Evolutionary conservation across 225 moss, liverwort and hornwort species (phyloP).

Genomic region (Sphagnum contortum): DNA sequence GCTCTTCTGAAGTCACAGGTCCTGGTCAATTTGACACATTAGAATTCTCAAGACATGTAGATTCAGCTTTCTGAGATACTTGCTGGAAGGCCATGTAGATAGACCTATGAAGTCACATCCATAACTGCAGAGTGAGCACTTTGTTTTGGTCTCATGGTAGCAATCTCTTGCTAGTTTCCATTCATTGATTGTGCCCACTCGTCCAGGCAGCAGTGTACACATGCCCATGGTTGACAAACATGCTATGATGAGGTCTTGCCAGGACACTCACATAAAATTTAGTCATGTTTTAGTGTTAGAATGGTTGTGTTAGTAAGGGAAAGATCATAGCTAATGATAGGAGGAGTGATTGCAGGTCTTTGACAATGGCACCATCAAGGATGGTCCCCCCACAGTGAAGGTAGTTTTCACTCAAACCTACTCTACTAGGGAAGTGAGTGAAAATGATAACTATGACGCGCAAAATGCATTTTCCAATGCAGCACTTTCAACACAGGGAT

Average conservation of each 20-base stretch:
- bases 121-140: not conserved
- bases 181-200: too few species aligned
- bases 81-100: not conserved
- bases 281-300: not conserved
- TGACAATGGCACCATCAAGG: slow-evolving; percentile 67
- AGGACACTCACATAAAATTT: too few species aligned
- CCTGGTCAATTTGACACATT: slow-evolving; percentile 84
- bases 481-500: too few species aligned
- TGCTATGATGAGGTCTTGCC: not conserved
- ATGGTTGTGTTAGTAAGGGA: not conserved
- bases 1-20: slow-evolving; percentile 76
- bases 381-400: slow-evolving; percentile 96
- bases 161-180: not conserved
- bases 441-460: not conserved
- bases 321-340: not conserved
- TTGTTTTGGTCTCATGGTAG: not conserved
- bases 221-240: not conserved
- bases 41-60: slow-evolving; percentile 90
- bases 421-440: not conserved
- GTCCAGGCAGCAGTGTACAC: not conserved
- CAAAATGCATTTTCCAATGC: not conserved
- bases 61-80: not conserved
- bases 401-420: slow-evolving; percentile 15
- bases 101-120: not conserved
- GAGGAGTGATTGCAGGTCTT: slow-evolving; percentile 43